These are phyloP conservation scores for Earliella scabrosa DNA, from an alignment of 1,284 basidiomycete species.

Conservation along the genomic window DNA sequence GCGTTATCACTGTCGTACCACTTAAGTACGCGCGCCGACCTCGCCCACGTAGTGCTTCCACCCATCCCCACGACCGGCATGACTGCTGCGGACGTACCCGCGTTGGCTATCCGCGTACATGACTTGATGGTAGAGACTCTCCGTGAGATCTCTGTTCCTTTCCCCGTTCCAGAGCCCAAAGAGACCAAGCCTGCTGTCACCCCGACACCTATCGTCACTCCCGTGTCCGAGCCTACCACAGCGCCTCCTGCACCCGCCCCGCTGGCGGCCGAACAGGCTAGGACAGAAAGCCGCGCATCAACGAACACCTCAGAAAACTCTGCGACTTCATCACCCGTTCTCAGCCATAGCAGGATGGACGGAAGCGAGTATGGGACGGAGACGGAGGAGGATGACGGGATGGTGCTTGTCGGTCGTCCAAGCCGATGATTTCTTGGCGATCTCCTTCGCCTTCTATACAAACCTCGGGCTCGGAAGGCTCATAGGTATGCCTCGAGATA, in stretches of 20 bases:
- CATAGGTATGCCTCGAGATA: slow-evolving; percentile 10
- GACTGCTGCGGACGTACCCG: slow-evolving; percentile 65
- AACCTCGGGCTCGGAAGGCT: no score
- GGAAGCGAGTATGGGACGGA: slow-evolving; percentile 66
- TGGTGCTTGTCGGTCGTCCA: slow-evolving; percentile 74
- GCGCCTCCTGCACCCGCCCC: slow-evolving; percentile 9
- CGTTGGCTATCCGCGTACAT: slow-evolving; percentile 66
- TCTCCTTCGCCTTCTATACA: no score
- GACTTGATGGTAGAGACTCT: slow-evolving; percentile 75
- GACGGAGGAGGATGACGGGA: slow-evolving; percentile 80
- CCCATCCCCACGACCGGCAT: slow-evolving; percentile 77
- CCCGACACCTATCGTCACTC: slow-evolving; percentile 15
- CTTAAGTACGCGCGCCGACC: slow-evolving; percentile 4
- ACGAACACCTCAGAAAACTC: slow-evolving; percentile 43
- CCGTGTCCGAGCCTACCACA: slow-evolving; percentile 14
- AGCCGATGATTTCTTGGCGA: slow-evolving; percentile 9
- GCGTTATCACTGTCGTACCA: slow-evolving; percentile 31
- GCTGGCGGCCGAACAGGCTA: slow-evolving; percentile 13
- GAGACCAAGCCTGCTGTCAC: background rate
- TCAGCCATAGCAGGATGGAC: slow-evolving; percentile 36
- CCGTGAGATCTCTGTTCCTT: slow-evolving; percentile 64
- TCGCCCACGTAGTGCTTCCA: slow-evolving; percentile 63
- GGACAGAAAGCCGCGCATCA: slow-evolving; percentile 37
- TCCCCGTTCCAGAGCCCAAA: slow-evolving; percentile 19
- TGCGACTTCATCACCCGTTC: slow-evolving; percentile 39